These are phyloP conservation scores for Talaromyces sp. DNA, from an alignment of 2,329 filamentous ascomycete species.

Conservation along the genomic window DNA sequence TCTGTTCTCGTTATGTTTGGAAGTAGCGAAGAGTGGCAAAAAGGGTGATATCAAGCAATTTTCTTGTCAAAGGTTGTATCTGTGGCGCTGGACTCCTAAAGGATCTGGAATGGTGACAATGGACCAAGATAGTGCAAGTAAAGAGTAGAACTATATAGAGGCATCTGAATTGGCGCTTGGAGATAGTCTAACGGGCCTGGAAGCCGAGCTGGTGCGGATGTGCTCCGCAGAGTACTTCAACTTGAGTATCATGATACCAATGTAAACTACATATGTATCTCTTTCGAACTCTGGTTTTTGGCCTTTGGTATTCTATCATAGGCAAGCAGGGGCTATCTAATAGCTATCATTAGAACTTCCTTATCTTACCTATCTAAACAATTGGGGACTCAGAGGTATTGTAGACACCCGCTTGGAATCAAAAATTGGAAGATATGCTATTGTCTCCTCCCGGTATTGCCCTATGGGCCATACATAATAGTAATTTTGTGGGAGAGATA, in stretches of 20 bases:
- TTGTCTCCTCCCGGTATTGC: too few species aligned
- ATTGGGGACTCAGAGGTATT: too few species aligned
- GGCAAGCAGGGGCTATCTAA: too few species aligned
- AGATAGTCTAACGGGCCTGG: not conserved
- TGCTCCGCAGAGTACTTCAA: not conserved
- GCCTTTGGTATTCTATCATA: too few species aligned
- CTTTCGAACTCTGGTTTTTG: too few species aligned
- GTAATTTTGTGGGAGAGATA: too few species aligned
- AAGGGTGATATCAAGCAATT: not conserved
- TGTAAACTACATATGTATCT: not conserved
- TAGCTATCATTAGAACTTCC: too few species aligned
- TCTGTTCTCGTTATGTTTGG: not conserved
- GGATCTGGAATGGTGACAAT: not conserved
- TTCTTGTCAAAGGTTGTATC: not conserved
- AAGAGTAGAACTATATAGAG: not conserved
- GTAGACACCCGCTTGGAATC: too few species aligned
- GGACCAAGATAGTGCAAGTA: not conserved
- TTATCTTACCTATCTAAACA: too few species aligned
- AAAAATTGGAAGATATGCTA: too few species aligned
- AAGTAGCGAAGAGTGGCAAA: not conserved
- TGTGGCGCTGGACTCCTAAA: not conserved
- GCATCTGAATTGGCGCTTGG: not conserved
- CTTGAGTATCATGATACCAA: conserved; percentile 1
- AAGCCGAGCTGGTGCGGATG: not conserved
- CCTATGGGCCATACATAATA: too few species aligned